These are phyloP conservation scores for Syzygium aqueum DNA, from an alignment of 345 rosid genomes.

Conservation along the genomic window DNA sequence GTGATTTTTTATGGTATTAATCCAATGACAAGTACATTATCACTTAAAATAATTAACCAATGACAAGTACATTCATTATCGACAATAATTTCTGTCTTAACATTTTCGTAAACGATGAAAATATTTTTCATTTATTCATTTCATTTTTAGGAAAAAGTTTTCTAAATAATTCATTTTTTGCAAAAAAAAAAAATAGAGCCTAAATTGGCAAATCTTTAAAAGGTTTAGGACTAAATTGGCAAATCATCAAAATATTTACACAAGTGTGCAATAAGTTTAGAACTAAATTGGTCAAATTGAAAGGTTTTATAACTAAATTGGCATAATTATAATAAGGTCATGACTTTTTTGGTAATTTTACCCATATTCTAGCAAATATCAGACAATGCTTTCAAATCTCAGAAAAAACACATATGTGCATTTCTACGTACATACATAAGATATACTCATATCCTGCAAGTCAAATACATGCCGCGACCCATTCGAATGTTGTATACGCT, in stretches of 20 bases:
- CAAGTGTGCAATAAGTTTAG: background rate
- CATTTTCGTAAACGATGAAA: too few species aligned
- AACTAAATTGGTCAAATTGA: background rate
- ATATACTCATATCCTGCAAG: background rate
- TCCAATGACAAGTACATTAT: too few species aligned
- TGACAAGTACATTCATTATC: too few species aligned
- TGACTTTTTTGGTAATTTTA: fast-evolving
- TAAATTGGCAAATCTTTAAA: background rate
- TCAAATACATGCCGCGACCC: background rate
- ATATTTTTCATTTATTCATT: too few species aligned
- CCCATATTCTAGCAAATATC: background rate
- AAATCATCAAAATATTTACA: background rate
- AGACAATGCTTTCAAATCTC: background rate
- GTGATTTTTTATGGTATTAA: too few species aligned
- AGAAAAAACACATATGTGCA: background rate
- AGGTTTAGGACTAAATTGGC: background rate
- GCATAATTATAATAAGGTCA: background rate
- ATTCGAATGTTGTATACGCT: background rate
- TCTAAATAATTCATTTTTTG: too few species aligned
- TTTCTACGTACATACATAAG: background rate
- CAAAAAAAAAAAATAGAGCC: too few species aligned
- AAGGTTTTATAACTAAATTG: background rate
- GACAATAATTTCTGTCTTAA: too few species aligned
- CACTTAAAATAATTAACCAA: too few species aligned
- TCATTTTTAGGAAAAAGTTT: too few species aligned